These are phyloP conservation scores for Aspergillus indologenus DNA, from an alignment of 495 filamentous ascomycete genomes.

Conservation along the genomic window DNA sequence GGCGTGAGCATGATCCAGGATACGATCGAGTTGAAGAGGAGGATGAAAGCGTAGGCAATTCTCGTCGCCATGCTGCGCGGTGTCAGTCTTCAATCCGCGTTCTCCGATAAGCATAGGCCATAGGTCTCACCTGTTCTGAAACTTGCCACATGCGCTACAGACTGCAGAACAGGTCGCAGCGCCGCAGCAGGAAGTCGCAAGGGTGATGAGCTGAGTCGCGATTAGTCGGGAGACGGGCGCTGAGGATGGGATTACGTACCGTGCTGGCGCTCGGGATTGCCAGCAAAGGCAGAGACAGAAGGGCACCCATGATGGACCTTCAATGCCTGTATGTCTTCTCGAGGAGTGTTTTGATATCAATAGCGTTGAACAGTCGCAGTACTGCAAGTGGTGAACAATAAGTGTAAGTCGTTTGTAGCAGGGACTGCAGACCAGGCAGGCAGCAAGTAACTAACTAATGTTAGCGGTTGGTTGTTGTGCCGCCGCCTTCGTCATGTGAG, in stretches of 20 bases:
- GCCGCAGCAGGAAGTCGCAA: conserved; percentile 85
- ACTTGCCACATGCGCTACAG: conserved; percentile 92
- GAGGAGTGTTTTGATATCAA: not conserved
- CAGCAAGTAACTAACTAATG: too few relatives aligned
- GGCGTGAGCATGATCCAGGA: conserved; percentile 99
- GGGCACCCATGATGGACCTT: conserved; percentile 64
- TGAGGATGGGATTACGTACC: conserved; percentile 50
- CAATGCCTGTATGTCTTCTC: not conserved
- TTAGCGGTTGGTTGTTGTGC: too few relatives aligned
- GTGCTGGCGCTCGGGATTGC: conserved; percentile 83
- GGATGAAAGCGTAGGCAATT: conserved; percentile 95
- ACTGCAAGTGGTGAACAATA: not conserved
- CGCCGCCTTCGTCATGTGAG: conserved; percentile 24
- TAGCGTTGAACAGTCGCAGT: not conserved
- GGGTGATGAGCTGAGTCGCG: conserved; percentile 62
- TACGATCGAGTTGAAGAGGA: conserved; percentile 91
- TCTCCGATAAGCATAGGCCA: not conserved
- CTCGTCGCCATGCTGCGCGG: conserved; percentile 82
- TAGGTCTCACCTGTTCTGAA: conserved; percentile 78
- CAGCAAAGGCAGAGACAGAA: conserved; percentile 84
- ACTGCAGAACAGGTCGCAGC: conserved; percentile 93
- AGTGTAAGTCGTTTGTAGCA: not conserved
- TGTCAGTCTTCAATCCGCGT: conserved; percentile 14
- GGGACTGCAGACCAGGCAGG: conserved; percentile 5
- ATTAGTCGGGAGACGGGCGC: conserved; percentile 20